Evolutionary conservation across 805 yeast species (phyloP).

Genomic region (Osmozyma mogii): DNA sequence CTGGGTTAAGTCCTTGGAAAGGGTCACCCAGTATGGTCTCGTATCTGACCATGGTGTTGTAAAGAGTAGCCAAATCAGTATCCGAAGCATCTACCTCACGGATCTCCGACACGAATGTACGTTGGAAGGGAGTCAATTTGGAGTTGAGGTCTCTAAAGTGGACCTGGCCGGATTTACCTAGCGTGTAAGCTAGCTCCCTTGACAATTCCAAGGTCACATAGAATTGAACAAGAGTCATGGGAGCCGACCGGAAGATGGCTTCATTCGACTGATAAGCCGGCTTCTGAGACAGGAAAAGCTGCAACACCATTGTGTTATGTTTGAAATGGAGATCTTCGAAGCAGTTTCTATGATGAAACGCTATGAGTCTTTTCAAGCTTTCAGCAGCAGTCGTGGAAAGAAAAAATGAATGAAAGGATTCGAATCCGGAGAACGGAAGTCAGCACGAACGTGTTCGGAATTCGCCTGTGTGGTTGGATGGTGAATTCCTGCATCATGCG

Average conservation of each 20-base stretch:
- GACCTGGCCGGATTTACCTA: slow-evolving; percentile 33
- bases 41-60: slow-evolving; percentile 23
- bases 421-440: no score
- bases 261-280: slow-evolving; percentile 12
- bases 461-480: no score
- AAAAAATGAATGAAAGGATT: no score
- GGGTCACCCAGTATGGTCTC: slow-evolving; percentile 19
- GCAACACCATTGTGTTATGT: no score
- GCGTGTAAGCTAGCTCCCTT: slow-evolving; percentile 30
- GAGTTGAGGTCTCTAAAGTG: slow-evolving; percentile 45
- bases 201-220: slow-evolving; percentile 41
- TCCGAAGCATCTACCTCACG: slow-evolving; percentile 29
- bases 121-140: slow-evolving; percentile 36
- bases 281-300: neutral
- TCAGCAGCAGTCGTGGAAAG: no score
- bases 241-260: slow-evolving; percentile 40
- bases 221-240: slow-evolving; percentile 42
- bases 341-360: no score
- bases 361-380: no score
- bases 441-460: no score
- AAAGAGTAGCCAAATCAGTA: slow-evolving; percentile 20
- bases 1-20: slow-evolving; percentile 63
- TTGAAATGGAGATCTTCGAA: no score
- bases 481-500: no score
- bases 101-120: slow-evolving; percentile 37